A percentile compares a stretch with the other conserved stretches of the same genome.
Conservation (phyloP, 176 grass and related monocot species). For the Zea luxurians region DNA sequence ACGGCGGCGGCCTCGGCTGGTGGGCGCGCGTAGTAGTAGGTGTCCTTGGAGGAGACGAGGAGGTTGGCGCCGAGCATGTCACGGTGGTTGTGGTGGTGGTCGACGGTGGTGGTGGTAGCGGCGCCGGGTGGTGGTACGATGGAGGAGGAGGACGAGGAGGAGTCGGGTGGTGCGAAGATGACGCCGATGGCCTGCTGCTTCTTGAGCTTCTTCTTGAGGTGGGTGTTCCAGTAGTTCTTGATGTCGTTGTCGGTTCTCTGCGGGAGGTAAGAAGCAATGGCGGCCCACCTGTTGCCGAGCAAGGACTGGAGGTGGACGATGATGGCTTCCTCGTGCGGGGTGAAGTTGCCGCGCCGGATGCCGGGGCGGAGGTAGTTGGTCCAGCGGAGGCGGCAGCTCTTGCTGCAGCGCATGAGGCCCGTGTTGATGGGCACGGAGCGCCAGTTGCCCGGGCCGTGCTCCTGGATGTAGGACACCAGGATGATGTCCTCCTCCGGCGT, state of each 20-base stretch:
- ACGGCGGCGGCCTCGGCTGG: conserved; percentile 12
- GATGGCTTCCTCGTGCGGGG: conserved; percentile 69
- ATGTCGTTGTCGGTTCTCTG: conserved; percentile 89
- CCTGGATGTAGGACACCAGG: conserved; percentile 85
- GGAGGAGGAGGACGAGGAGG: background rate
- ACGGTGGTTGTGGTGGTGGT: background rate
- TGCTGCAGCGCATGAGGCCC: conserved; percentile 81
- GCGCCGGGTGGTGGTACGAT: no score
- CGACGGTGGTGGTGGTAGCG: background rate
- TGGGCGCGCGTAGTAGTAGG: background rate
- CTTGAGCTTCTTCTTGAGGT: conserved; percentile 87
- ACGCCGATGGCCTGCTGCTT: conserved; percentile 56
- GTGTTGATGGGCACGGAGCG: conserved; percentile 75
- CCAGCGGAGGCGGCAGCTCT: conserved; percentile 84
- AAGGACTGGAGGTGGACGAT: conserved; percentile 86
- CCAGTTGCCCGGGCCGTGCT: conserved; percentile 83
- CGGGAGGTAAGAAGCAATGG: conserved; percentile 80
- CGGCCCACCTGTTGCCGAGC: conserved; percentile 86
- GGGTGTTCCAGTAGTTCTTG: conserved; percentile 98
- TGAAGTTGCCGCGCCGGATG: conserved; percentile 75
- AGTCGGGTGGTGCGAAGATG: conserved; percentile 37
- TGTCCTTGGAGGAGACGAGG: conserved; percentile 22
- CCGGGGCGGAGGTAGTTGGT: conserved; percentile 85
- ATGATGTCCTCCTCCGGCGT: conserved; percentile 89
- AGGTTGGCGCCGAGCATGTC: background rate